A percentile compares a stretch with the other conserved stretches of the same genome.
These are phyloP conservation scores for Fusarium globosum DNA, from an alignment of 2,329 filamentous ascomycete species.

Conservation along the genomic window DNA sequence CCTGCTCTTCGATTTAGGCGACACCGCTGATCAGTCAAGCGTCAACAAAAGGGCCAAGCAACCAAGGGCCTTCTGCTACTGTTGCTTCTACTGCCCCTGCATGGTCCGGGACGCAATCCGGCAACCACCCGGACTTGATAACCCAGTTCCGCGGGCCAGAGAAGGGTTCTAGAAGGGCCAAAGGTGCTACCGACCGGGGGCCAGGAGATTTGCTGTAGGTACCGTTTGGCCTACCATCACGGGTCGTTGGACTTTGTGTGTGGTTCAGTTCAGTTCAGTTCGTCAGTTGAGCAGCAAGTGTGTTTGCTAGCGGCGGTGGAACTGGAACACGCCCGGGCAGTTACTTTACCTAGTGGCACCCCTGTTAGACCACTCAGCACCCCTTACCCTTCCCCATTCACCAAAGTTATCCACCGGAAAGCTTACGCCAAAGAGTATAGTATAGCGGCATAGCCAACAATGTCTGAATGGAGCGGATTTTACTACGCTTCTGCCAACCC, in stretches of 20 bases:
- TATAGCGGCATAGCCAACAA: slow-evolving; percentile 34
- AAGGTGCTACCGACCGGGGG: slow-evolving; percentile 33
- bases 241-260: neutral
- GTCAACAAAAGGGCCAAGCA: slow-evolving; percentile 22
- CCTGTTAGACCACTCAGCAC: slow-evolving; percentile 35
- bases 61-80: slow-evolving; percentile 10
- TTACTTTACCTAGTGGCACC: slow-evolving; percentile 36
- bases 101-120: slow-evolving; percentile 38
- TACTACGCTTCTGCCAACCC: slow-evolving; percentile 46
- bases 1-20: slow-evolving; percentile 18
- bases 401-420: slow-evolving; percentile 33
- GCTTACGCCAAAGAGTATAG: slow-evolving; percentile 43
- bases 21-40: slow-evolving; percentile 11
- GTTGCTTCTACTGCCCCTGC: slow-evolving; percentile 30
- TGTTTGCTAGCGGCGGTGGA: slow-evolving; percentile 27
- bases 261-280: neutral
- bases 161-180: slow-evolving; percentile 48
- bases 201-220: slow-evolving; percentile 20
- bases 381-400: slow-evolving; percentile 19
- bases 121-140: slow-evolving; percentile 33
- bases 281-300: neutral
- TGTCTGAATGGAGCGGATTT: slow-evolving; percentile 50
- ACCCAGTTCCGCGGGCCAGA: slow-evolving; percentile 45
- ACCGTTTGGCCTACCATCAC: slow-evolving; percentile 2
- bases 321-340: slow-evolving; percentile 4